Evolutionary conservation across 2,329 filamentous ascomycete genomes (phyloP), one percentile per base, ranked within the genome.

Genomic region (Calonectria henricotiae): DNA sequence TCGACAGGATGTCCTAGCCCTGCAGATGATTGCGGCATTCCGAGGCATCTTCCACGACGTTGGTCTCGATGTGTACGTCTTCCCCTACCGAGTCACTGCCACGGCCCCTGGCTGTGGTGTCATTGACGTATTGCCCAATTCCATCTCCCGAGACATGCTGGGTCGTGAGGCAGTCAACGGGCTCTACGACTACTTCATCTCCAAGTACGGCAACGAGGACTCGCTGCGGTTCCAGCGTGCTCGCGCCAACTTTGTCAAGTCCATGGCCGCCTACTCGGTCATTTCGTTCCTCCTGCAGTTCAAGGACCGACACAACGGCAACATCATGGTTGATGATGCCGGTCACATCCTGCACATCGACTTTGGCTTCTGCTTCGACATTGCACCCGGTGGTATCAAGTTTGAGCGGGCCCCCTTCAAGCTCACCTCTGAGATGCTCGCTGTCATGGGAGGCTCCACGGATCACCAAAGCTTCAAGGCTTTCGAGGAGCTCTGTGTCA

Each of bases 321-420:
- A 99, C 86, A 99, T 99, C 86, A 99, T 99, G 97, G 92, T 99
- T 73, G 96, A 99, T 81, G 96, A 98, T 79, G 94, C 93, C 0
- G 96, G 97, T 4, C 96, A 99, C 83, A 98, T 99, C 78, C 89
- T 99, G 65, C 96, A 99, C 85, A 98, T 99, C 76, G 96, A 99
- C 82, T 99, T 99, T 79, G 96, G 96, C 11, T 99, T 99, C 89
- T 98, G 96, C 85, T 99, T 99, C 84, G 97, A 99, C 80, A 98
- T 99, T 76, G 96, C 95, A 1, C 96, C 96, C 0, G 96, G 96
- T 58, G 96, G 97, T 70, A 95, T 99, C 79, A 96, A 95, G 77
- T 99, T 99, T 80, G 96, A 99, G 86, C 93, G 96, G 27, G 96
- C 96, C 0, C 96, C 96, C 0, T 99, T 99, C 88, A 99, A 99